Evolutionary conservation across 192 early-diverging fungal species (phyloP).

Genomic region (Rhizoclosmatium sp.): DNA sequence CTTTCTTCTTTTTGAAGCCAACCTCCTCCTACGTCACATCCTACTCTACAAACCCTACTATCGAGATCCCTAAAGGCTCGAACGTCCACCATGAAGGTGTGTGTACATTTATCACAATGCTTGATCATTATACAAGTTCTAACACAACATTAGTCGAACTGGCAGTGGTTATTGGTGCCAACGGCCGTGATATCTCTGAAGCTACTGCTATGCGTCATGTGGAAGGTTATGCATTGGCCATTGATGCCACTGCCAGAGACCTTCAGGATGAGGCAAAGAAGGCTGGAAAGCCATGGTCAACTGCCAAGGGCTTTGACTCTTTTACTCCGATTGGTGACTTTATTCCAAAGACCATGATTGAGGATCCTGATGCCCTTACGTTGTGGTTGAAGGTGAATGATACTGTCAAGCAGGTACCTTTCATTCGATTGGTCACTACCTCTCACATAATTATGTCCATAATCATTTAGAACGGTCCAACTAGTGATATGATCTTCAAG

Average conservation of each 20-base stretch:
- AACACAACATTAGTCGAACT: slow-evolving; percentile 78
- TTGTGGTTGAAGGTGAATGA: slow-evolving; percentile 83
- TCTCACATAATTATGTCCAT: background rate
- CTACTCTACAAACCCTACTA: slow-evolving; percentile 50
- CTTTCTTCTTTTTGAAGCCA: slow-evolving; percentile 96
- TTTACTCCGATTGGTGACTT: slow-evolving; percentile 87
- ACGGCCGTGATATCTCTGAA: slow-evolving; percentile 74
- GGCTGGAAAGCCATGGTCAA: slow-evolving; percentile 86
- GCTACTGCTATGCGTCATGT: slow-evolving; percentile 70
- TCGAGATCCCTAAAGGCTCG: slow-evolving; percentile 82
- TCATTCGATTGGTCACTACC: background rate
- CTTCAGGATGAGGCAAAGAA: slow-evolving; percentile 87
- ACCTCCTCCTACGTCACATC: slow-evolving; percentile 77
- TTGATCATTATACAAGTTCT: slow-evolving; percentile 21
- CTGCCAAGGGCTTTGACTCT: slow-evolving; percentile 94
- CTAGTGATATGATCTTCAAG: slow-evolving; percentile 92
- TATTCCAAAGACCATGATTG: slow-evolving; percentile 72
- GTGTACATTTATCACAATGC: background rate
- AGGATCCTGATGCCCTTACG: slow-evolving; percentile 76
- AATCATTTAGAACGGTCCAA: slow-evolving; percentile 77
- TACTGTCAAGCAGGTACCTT: slow-evolving; percentile 55
- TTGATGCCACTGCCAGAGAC: slow-evolving; percentile 94
- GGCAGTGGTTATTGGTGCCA: slow-evolving; percentile 87
- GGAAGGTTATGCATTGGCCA: slow-evolving; percentile 80
- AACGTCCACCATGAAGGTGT: slow-evolving; percentile 82